Base-by-base conservation (phyloP, 176 grass and related monocot genomes). In the Cocos nucifera region DNA sequence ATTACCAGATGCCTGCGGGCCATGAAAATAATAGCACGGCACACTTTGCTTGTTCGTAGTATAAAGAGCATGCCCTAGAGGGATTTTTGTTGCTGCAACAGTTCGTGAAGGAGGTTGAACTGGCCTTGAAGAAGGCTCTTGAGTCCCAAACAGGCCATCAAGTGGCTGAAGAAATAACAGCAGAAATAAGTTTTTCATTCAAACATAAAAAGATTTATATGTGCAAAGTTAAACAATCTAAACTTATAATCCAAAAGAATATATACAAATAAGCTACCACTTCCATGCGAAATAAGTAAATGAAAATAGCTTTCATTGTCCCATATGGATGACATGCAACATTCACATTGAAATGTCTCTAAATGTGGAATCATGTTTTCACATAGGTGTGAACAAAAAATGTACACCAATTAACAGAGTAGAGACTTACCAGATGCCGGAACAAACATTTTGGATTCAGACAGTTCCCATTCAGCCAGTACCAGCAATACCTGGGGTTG, bases 21-120 rank as follows among this genome's bases (percentile, higher is more conserved):
- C 29, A 57, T 91, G 76, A 17, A 86, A 86, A 61, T 74, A 86
- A 75, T 77, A 77, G 19, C 87, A 91, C 2, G 82, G 76, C 39
- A 69, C 62, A 60, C 7, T 67, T 49, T 78, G 79, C 69, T 83
- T 91, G 17, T 58, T 17, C 6, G 18, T 67, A 56, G 49, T 67
- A 77, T 39, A 62, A 22, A 66, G 18, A 77, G 69, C 59, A 70
- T 55, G 7, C 54, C 30, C 23, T 52, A 30, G 67, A 69, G 20
- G 19, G 15, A 78, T n/a, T 56, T 77, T 68, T 51, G 53, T 35
- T 29, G 62, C 32, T 20, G 53, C 56, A 25, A 52, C 58, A 51
- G 65, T 25, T 69, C 85, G 77, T 0, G 60, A 55, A 27, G 78
- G 15, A 50, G 70, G 79, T 27, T 79, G 67, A 79, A 62, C 55